phyloP scores from a whole-genome alignment of 768 basidiomycete species.

The Thelephora ganbajun region DNA sequence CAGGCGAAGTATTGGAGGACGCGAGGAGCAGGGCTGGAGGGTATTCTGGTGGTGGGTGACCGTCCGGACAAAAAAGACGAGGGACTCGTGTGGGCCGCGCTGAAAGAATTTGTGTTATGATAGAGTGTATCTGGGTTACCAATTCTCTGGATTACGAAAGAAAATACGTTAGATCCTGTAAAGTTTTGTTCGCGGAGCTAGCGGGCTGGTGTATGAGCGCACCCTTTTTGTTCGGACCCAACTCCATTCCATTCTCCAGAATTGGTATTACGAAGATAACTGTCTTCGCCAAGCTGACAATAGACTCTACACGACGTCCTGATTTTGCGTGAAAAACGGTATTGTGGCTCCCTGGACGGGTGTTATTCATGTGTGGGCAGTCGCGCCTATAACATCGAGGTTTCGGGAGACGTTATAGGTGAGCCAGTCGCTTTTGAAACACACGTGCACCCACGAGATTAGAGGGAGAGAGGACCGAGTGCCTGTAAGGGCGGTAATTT shows the following conservation, averaged over 20 bases:
- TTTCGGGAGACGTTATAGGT: conserved; percentile 23
- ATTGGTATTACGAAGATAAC: conserved; percentile 90
- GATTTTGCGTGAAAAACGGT: conserved; percentile 91
- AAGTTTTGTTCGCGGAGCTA: conserved; percentile 1
- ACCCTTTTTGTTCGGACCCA: conserved; percentile 73
- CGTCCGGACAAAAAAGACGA: conserved; percentile 3
- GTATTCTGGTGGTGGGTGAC: conserved; percentile 19
- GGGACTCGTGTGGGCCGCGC: conserved; percentile 37
- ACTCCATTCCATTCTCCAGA: conserved; percentile 58
- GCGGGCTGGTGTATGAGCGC: conserved; percentile 86
- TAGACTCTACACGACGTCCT: conserved; percentile 97
- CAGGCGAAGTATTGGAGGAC: conserved; percentile 70
- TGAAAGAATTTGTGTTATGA: conserved; percentile 69
- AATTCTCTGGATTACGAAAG: conserved; percentile 49
- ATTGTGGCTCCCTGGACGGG: conserved; percentile 96
- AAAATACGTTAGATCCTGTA: background rate
- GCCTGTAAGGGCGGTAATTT: conserved; percentile 54
- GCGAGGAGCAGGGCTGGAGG: conserved; percentile 74
- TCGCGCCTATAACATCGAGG: conserved; percentile 62
- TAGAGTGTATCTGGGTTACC: conserved; percentile 81
- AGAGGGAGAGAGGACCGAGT: conserved; percentile 68
- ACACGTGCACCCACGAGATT: conserved; percentile 79
- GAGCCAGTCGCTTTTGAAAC: background rate
- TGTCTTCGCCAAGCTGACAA: conserved; percentile 97
- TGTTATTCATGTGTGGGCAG: conserved; percentile 86